A percentile compares a stretch with the other conserved stretches of the same genome.
Evolutionary conservation across 768 basidiomycete species (phyloP).

Genomic region (Leccinum fibrillosum): DNA sequence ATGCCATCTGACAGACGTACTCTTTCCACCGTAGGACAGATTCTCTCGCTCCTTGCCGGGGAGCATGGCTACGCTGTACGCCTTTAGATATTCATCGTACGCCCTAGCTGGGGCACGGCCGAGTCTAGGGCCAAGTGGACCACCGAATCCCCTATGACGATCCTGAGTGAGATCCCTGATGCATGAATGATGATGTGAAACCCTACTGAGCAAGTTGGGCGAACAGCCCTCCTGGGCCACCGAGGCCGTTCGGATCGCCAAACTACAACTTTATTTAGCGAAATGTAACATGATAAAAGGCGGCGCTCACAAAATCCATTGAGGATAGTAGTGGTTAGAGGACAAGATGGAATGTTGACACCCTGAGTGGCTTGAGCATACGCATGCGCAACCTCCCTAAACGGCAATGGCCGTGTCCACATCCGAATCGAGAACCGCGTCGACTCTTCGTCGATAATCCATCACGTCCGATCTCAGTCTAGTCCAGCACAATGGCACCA

Average conservation of each 20-base stretch:
- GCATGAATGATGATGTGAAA: constrained; percentile 1
- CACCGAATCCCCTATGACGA: constrained; percentile 49
- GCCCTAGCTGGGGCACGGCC: constrained; percentile 60
- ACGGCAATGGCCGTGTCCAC: constrained; percentile 27
- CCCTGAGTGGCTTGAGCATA: constrained; percentile 10
- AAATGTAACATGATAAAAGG: background rate
- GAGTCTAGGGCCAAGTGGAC: constrained; percentile 43
- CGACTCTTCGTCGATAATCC: constrained; percentile 18
- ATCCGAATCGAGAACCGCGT: constrained; percentile 22
- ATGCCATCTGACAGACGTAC: constrained; percentile 48
- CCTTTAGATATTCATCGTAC: constrained; percentile 91
- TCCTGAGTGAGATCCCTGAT: constrained; percentile 16
- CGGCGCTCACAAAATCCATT: constrained; percentile 39
- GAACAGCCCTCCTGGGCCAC: constrained; percentile 57
- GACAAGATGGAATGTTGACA: constrained; percentile 13
- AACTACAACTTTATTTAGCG: constrained; percentile 30
- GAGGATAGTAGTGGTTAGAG: constrained; percentile 19
- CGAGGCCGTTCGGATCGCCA: constrained; percentile 32
- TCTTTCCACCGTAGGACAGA: constrained; percentile 95
- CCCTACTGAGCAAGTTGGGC: constrained; percentile 63
- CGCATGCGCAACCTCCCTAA: constrained; percentile 31
- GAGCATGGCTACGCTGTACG: constrained; percentile 94
- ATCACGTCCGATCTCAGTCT: constrained; percentile 11
- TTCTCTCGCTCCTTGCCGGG: constrained; percentile 84
- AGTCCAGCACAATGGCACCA: constrained; percentile 26